These are phyloP conservation scores for Leccinum subgranulosum DNA, from an alignment of 768 basidiomycete genomes.

Conservation along the genomic window DNA sequence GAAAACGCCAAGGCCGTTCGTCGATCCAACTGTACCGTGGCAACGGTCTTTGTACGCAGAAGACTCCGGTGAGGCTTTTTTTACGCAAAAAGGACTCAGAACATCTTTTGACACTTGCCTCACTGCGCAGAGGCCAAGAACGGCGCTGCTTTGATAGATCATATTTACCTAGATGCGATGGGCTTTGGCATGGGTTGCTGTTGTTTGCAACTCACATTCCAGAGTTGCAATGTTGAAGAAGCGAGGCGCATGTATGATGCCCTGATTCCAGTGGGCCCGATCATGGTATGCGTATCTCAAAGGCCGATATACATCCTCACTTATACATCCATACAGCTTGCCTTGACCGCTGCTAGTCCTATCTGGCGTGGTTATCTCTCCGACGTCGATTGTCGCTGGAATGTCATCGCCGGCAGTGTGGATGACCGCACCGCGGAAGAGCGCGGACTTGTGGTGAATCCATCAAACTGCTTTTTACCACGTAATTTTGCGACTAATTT, in stretches of 20 bases:
- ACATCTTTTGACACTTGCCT: constrained; percentile 2
- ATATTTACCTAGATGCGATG: constrained; percentile 99
- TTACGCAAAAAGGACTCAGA: constrained; percentile 4
- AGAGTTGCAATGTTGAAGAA: constrained; percentile 91
- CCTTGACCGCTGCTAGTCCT: constrained; percentile 91
- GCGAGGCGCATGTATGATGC: constrained; percentile 94
- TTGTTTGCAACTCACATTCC: constrained; percentile 96
- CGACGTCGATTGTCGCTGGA: constrained; percentile 98
- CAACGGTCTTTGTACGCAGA: constrained; percentile 80
- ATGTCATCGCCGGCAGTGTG: constrained; percentile 97
- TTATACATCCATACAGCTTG: constrained; percentile 57
- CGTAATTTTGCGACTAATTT: constrained; percentile 4
- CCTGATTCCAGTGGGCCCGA: constrained; percentile 92
- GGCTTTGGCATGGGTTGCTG: constrained; percentile 99
- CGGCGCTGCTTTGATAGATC: constrained; percentile 84
- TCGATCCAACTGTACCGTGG: constrained; percentile 92
- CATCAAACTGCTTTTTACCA: constrained; percentile 1
- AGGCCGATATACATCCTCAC: background rate
- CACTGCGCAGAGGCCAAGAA: constrained; percentile 69
- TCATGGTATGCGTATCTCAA: constrained; percentile 61
- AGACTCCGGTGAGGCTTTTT: constrained; percentile 60
- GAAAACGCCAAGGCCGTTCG: constrained; percentile 83
- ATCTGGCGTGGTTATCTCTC: constrained; percentile 92
- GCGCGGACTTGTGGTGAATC: constrained; percentile 72
- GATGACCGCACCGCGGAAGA: constrained; percentile 97